Percentiles rank a stretch among this genome's conserved stretches.
These are phyloP conservation scores for Carpinus viminea DNA, from an alignment of 306 rosid genomes.

Conservation along the genomic window DNA sequence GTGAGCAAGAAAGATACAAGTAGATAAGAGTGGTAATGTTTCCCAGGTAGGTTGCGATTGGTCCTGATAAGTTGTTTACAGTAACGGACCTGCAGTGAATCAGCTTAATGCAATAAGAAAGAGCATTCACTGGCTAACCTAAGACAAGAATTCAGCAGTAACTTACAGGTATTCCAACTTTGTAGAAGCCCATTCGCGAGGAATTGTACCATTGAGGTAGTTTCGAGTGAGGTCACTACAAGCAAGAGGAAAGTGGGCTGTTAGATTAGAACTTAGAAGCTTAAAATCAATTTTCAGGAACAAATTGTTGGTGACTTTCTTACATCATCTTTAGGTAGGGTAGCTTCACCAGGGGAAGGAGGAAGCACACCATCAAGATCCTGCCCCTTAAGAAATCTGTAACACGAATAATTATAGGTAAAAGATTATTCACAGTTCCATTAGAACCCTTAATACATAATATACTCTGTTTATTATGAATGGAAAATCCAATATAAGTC, in stretches of 20 bases:
- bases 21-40: constrained; percentile 5
- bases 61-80: constrained; percentile 33
- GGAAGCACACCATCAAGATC: constrained; percentile 40
- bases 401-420: not conserved
- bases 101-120: not conserved
- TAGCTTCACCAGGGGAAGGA: constrained; percentile 26
- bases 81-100: not conserved
- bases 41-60: constrained; percentile 26
- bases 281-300: too few species aligned
- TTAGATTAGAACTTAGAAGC: not conserved
- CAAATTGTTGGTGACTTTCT: not conserved
- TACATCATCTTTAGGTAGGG: constrained; percentile 26
- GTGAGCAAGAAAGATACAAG: not conserved
- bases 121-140: not conserved
- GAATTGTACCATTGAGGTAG: constrained; percentile 32
- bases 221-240: constrained; percentile 17
- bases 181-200: constrained; percentile 28
- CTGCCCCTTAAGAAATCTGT: not conserved
- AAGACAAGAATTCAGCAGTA: not conserved
- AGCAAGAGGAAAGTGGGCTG: not conserved
- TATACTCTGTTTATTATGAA: too few species aligned
- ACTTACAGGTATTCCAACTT: constrained; percentile 34
- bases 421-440: too few species aligned
- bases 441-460: too few species aligned
- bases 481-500: too few species aligned